These are phyloP conservation scores for Cercospora beticola DNA, from an alignment of 2,329 filamentous ascomycete species.

Conservation along the genomic window DNA sequence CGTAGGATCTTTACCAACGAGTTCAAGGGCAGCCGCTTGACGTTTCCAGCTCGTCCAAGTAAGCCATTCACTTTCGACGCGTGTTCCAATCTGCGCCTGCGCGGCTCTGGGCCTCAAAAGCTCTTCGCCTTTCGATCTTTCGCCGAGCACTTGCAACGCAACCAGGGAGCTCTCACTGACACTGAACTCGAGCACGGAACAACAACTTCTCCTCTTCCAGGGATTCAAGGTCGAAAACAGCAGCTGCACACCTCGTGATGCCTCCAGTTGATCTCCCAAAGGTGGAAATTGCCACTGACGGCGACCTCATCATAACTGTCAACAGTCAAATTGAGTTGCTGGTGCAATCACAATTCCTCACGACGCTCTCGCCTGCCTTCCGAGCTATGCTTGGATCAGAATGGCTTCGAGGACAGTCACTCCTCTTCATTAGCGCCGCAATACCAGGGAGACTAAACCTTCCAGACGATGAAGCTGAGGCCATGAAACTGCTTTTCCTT, in stretches of 20 bases:
- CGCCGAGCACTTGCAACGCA: no score
- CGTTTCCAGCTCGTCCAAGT: no score
- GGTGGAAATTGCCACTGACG: background rate
- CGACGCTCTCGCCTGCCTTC: constrained; percentile 13
- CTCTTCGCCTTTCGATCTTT: no score
- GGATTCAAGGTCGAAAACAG: no score
- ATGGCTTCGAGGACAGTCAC: background rate
- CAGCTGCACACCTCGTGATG: background rate
- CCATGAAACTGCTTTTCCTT: background rate
- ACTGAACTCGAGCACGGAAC: no score
- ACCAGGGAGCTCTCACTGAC: no score
- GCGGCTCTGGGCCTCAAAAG: no score
- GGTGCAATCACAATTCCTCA: constrained; percentile 7
- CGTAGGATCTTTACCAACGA: no score
- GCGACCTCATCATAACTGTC: constrained; percentile 10
- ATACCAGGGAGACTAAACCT: background rate
- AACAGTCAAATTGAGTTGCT: constrained; percentile 5
- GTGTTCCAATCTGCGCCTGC: no score
- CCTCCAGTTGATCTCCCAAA: background rate
- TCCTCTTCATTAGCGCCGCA: background rate
- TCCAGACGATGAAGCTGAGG: background rate
- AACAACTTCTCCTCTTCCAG: no score
- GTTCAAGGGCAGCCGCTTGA: no score
- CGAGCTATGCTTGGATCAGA: background rate
- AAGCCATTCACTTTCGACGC: no score